Evolutionary conservation across 257 asterid genomes (phyloP).

Genomic region (Cinchona pubescens): DNA sequence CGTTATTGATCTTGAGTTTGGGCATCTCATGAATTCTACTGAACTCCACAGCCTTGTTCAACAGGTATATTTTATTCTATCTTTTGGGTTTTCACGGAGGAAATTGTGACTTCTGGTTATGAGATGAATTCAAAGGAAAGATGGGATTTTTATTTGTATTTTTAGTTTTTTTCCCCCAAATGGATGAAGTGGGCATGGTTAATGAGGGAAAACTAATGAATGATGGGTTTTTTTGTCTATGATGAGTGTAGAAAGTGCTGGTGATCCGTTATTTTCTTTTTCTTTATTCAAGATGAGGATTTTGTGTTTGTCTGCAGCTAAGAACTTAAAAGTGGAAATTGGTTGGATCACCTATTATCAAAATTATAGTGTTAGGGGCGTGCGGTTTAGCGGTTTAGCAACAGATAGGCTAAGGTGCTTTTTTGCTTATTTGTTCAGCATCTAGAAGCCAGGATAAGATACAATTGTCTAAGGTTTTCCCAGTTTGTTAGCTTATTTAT

Average conservation of each 20-base stretch:
- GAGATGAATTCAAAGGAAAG: neutral
- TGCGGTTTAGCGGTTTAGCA: no score
- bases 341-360: no score
- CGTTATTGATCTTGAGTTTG: constrained; percentile 80
- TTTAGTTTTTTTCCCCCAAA: neutral
- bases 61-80: constrained; percentile 71
- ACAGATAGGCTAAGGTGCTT: no score
- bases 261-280: no score
- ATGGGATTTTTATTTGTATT: neutral
- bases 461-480: no score
- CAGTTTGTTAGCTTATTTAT: neutral
- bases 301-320: no score
- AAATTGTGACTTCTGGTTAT: no score
- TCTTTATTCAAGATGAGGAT: no score
- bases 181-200: neutral
- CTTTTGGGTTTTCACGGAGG: neutral
- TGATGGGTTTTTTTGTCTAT: neutral
- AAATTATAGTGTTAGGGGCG: no score
- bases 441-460: no score
- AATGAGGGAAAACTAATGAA: neutral
- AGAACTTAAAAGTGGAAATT: no score
- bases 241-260: neutral
- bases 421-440: no score
- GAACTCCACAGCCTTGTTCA: constrained; percentile 87
- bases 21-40: constrained; percentile 62